Evolutionary conservation across 345 rosid species (phyloP), one percentile per base, ranked within the genome.

Genomic region (Citrus sp.): DNA sequence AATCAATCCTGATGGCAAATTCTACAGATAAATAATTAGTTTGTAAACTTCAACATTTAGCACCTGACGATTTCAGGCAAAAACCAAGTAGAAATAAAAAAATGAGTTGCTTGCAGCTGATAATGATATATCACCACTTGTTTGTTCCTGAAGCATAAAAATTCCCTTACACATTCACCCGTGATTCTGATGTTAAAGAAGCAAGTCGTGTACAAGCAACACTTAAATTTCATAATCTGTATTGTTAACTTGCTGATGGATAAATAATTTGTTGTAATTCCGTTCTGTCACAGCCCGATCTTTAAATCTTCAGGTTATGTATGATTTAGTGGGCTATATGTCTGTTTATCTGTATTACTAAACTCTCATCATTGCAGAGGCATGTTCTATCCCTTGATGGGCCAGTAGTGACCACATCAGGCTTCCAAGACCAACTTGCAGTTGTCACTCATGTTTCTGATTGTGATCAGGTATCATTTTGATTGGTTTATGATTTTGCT

Each of bases 321-420:
- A 9, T 54, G 49, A 4, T 67, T 67, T 46, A 3, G 37, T 37
- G 21, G n/a, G 25, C 5, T 51, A 30, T 66, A 27, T 73, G 69
- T 42, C 9, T 37, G 42, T 72, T 79, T 42, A 67, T 68, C 27
- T 37, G 16, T 60, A 49, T 76, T 72, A 24, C 42, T 69, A 22
- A 28, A 37, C 83, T 28, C 37, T 8, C 14, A 21, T 72, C 78
- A 74, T 76, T 87, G 87, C 90, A 96, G 99, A 94, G 85, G 80
- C 92, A 92, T 78, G 80, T 94, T 80, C 77, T 96, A 58, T 94
- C 97, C 71, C 90, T 96, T 83, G 90, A 90, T 61, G 99, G 99
- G 30, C 97, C 94, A 2, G 92, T 88, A 38, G 97, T 92, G 82
- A 88, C 97, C 64, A 92, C 98, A 74, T 87, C 94, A 73, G 99